Evolutionary conservation across 768 basidiomycete genomes (phyloP).

Genomic region (Termitomyces sp.): DNA sequence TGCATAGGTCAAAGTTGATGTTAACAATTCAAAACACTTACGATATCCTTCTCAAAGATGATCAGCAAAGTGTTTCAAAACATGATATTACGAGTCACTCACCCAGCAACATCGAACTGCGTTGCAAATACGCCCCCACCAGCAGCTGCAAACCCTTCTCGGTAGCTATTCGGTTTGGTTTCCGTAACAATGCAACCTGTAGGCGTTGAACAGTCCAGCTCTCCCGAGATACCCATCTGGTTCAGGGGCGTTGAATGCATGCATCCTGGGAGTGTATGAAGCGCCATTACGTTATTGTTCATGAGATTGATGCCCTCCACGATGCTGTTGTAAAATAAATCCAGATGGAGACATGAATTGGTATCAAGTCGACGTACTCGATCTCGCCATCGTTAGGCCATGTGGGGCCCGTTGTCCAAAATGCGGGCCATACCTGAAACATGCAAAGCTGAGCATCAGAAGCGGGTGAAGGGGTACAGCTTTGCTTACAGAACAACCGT

Average conservation of each 20-base stretch:
- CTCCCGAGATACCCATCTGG: constrained; percentile 48
- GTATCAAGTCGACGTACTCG: constrained; percentile 26
- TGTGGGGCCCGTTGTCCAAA: constrained; percentile 41
- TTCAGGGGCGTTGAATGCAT: constrained; percentile 30
- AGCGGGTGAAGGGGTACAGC: background rate
- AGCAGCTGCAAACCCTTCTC: constrained; percentile 58
- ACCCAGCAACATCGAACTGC: constrained; percentile 56
- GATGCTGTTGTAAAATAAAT: constrained; percentile 42
- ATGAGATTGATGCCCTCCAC: constrained; percentile 82
- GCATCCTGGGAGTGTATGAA: constrained; percentile 63
- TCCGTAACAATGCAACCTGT: constrained; percentile 68
- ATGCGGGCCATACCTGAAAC: constrained; percentile 43
- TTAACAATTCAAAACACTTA: constrained; percentile 12
- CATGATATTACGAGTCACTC: background rate
- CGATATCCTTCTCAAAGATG: constrained; percentile 21
- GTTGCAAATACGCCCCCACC: constrained; percentile 79
- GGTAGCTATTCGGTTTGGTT: constrained; percentile 59
- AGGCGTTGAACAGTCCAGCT: constrained; percentile 54
- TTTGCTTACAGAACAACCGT: constrained; percentile 45
- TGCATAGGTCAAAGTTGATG: background rate
- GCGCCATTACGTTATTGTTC: constrained; percentile 66
- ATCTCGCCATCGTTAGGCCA: constrained; percentile 51
- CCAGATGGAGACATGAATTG: background rate
- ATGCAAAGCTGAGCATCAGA: background rate
- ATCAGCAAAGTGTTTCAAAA: background rate